Evolutionary conservation across 2,329 filamentous ascomycete species (phyloP).

Genomic region (Fusarium mangiferae): DNA sequence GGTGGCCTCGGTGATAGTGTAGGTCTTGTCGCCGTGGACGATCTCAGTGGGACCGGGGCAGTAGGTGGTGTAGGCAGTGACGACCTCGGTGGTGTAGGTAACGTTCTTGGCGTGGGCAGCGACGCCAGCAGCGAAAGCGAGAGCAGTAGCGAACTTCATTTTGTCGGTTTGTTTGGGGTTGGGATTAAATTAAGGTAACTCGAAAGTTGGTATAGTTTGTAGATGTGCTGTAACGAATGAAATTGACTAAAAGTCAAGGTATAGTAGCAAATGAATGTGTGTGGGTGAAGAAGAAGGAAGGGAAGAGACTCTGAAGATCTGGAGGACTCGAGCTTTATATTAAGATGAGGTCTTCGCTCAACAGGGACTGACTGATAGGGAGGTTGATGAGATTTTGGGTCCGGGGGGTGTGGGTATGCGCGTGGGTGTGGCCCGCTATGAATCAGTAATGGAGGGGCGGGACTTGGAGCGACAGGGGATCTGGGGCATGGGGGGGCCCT

Average conservation of each 20-base stretch:
- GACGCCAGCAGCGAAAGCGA: constrained; percentile 63
- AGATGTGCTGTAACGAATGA: constrained; percentile 41
- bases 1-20: constrained; percentile 75
- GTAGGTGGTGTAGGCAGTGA: constrained; percentile 75
- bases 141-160: constrained; percentile 71
- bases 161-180: constrained; percentile 56
- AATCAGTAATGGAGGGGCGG: constrained; percentile 20
- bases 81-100: constrained; percentile 71
- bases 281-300: constrained; percentile 59
- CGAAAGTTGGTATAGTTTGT: constrained; percentile 46
- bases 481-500: constrained; percentile 1
- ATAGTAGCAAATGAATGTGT: constrained; percentile 40
- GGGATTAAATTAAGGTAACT: constrained; percentile 52
- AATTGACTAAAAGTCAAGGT: constrained; percentile 46
- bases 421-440: constrained; percentile 4
- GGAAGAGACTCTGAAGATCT: constrained; percentile 48
- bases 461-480: constrained; percentile 9
- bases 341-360: constrained; percentile 19
- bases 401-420: constrained; percentile 5
- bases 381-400: constrained; percentile 35
- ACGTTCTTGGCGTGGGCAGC: constrained; percentile 55
- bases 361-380: constrained; percentile 26
- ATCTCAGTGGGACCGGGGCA: constrained; percentile 75
- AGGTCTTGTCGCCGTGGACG: constrained; percentile 72
- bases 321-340: constrained; percentile 63